These are phyloP conservation scores for Cyberlindnera nakhonratchasimensis DNA, from an alignment of 805 yeast genomes.

Conservation along the genomic window DNA sequence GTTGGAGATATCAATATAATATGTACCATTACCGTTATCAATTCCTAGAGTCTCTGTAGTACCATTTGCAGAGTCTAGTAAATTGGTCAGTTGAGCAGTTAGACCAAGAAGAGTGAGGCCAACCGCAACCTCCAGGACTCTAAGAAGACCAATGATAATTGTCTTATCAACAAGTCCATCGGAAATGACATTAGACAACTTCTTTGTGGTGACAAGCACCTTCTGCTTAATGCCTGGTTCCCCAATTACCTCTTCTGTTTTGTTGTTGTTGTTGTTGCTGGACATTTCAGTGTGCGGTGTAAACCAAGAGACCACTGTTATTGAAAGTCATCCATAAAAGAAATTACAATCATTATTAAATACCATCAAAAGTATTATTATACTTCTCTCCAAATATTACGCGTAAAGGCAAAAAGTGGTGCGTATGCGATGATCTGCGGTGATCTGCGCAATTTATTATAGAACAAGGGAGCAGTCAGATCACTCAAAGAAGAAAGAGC, in stretches of 20 bases:
- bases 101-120: background rate
- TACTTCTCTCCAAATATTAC: background rate
- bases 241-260: background rate
- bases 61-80: background rate
- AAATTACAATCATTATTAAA: too few species aligned
- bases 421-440: background rate
- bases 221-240: background rate
- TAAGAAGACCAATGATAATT: background rate
- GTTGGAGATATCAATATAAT: slow-evolving; percentile 1
- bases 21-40: background rate
- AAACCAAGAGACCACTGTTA: too few species aligned
- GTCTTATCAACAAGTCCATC: background rate
- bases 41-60: background rate
- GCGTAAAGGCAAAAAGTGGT: too few species aligned
- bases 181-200: background rate
- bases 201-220: slow-evolving; percentile 1
- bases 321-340: too few species aligned
- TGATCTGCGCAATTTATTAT: background rate
- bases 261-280: background rate
- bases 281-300: too few species aligned
- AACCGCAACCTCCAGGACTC: background rate
- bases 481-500: too few species aligned
- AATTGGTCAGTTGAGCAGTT: background rate
- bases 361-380: too few species aligned
- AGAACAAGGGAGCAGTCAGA: too few species aligned